phyloP scores from a whole-genome alignment of 2,329 filamentous ascomycete species.

The Coniochaeta sp. region DNA sequence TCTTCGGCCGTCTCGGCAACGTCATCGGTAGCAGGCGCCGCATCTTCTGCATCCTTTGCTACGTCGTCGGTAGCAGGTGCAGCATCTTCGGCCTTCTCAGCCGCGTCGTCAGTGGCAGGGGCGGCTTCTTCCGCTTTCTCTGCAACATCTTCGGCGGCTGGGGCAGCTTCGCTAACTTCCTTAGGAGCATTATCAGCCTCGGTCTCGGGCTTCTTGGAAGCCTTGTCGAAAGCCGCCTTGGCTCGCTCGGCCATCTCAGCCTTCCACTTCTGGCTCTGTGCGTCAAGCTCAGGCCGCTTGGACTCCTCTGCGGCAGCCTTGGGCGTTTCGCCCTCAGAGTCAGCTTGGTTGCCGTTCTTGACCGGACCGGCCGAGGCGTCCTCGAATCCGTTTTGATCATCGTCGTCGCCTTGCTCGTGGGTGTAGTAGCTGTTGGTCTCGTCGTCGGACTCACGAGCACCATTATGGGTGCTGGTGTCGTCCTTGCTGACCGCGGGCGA shows the following conservation, averaged over 20 bases:
- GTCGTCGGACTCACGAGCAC: constrained; percentile 5
- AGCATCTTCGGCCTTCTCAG: constrained; percentile 4
- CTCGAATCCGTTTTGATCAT: constrained; percentile 10
- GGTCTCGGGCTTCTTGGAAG: constrained; percentile 5
- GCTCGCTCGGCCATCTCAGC: neutral
- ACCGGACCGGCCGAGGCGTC: neutral
- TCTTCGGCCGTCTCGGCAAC: constrained; percentile 5
- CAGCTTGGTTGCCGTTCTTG: neutral
- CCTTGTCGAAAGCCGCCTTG: constrained; percentile 6
- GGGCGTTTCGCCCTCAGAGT: neutral
- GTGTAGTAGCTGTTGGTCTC: constrained; percentile 8
- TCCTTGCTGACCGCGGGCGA: constrained; percentile 13
- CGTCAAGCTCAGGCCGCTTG: neutral
- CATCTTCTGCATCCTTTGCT: neutral
- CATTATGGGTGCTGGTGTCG: neutral
- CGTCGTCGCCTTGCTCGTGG: constrained; percentile 10
- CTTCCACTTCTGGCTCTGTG: neutral
- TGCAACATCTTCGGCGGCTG: constrained; percentile 8
- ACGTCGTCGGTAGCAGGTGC: constrained; percentile 32
- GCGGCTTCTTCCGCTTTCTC: constrained; percentile 13
- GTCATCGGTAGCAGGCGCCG: neutral
- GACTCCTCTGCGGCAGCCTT: neutral
- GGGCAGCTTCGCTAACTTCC: too few species aligned
- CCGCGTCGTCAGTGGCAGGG: constrained; percentile 14
- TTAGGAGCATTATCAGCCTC: constrained; percentile 1